Conservation (phyloP, 768 basidiomycete species). For the Wakefieldia striispora region DNA sequence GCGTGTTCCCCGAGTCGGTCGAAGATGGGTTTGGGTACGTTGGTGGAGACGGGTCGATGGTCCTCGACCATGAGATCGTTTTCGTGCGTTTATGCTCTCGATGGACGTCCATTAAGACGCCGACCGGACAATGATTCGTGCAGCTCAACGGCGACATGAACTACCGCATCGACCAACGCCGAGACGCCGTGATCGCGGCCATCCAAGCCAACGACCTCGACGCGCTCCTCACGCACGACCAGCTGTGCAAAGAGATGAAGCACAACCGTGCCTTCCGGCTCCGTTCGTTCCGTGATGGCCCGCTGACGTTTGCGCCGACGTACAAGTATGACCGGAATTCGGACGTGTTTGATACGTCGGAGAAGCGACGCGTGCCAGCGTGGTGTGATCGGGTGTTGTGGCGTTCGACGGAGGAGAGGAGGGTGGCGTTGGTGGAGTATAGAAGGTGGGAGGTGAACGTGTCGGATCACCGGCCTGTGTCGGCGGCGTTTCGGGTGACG, state of each 20-base stretch:
- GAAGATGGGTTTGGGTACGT: constrained; percentile 68
- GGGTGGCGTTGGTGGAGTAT: constrained; percentile 72
- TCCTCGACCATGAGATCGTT: constrained; percentile 93
- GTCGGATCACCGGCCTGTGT: constrained; percentile 89
- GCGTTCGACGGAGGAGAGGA: constrained; percentile 52
- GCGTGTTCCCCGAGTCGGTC: constrained; percentile 56
- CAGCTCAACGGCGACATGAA: constrained; percentile 94
- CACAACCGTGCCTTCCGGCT: constrained; percentile 86
- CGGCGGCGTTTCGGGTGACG: constrained; percentile 69
- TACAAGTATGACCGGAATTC: constrained; percentile 92
- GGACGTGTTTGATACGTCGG: constrained; percentile 80
- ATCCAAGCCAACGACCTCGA: constrained; percentile 66
- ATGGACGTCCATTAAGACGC: background rate
- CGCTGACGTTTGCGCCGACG: constrained; percentile 81
- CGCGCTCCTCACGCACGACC: constrained; percentile 73
- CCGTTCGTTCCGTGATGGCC: constrained; percentile 78
- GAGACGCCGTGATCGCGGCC: constrained; percentile 75
- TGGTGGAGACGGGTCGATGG: constrained; percentile 89
- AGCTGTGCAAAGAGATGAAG: constrained; percentile 86
- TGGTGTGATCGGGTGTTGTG: constrained; percentile 97
- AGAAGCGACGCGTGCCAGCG: constrained; percentile 86
- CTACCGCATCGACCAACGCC: constrained; percentile 92
- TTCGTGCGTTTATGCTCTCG: constrained; percentile 46
- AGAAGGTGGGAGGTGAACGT: constrained; percentile 81
- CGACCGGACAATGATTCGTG: background rate